Base-by-base conservation (phyloP, 306 rosid species). In the Glycyrrhiza uralensis region DNA sequence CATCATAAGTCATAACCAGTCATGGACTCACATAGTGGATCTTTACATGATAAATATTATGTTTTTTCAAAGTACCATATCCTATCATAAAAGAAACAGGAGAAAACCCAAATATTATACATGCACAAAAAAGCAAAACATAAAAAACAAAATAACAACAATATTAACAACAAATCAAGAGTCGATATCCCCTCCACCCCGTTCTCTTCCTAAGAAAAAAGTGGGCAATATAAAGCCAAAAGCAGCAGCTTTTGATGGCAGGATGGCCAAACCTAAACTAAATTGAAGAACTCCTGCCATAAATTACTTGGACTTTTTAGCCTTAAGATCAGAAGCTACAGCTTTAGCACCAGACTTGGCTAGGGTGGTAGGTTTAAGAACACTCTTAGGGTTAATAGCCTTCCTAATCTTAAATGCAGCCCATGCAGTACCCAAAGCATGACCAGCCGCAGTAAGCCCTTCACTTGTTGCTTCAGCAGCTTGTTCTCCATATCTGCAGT, bases 391-490 rank as follows among this genome's bases (percentile, higher is more conserved):
- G 58, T 89, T 86, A 49, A 94, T 13, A 28, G 95, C 94, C 81
- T 91, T 82, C 66, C 97, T 92, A 75, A 91, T 82, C 82, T 94
- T 91, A 54, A 83, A 71, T 66, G 89, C 91, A 60, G 87, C 86
- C 98, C 98, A 91, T 4, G 92, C 97, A 1, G 98, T 77, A 55
- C 98, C 95, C 4, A 94, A 10, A 9, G 95, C 96, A 69, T 94
- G 97, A 63, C 96, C 97, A 24, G 98, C 97, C 58, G 98, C 98
- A 72, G 50, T 80, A 66, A 94, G 90, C 59, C 97, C 95, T 72
- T 91, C 95, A 14, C 23, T 82, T 24, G 97, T 81, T 45, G 98
- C 95, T 76, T 86, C 78, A 12, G 91, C 88, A 45, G 98, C 98
- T 82, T 89, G 65, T 70, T 91, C 96, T 76, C 98, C 98, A 44